These are phyloP conservation scores for Fraxinus paxiana DNA, from an alignment of 305 asterid species.

Conservation along the genomic window DNA sequence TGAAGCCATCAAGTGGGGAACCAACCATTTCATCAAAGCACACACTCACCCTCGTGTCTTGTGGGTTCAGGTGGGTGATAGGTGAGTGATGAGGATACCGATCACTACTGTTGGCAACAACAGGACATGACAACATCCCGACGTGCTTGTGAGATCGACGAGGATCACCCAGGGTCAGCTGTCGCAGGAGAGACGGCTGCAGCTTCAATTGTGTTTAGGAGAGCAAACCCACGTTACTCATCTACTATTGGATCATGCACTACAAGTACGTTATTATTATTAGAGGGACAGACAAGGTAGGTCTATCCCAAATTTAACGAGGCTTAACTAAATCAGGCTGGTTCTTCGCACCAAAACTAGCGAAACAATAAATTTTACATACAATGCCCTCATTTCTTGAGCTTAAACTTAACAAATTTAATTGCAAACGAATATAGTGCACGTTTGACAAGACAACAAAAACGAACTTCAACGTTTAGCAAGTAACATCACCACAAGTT, in stretches of 20 bases:
- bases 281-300: conserved; percentile 24
- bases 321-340: conserved; percentile 19
- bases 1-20: conserved; percentile 85
- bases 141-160: conserved; percentile 54
- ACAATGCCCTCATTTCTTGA: not conserved
- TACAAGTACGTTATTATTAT: conserved; percentile 47
- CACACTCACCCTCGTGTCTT: conserved; percentile 68
- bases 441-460: not conserved
- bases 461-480: not conserved
- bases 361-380: not conserved
- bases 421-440: not conserved
- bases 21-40: conserved; percentile 87
- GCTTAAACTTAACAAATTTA: not conserved
- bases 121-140: conserved; percentile 67
- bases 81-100: conserved; percentile 60
- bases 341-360: not conserved
- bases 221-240: conserved; percentile 61
- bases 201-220: conserved; percentile 59
- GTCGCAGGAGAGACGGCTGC: conserved; percentile 76
- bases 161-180: conserved; percentile 61
- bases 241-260: conserved; percentile 66
- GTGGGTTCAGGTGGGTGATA: conserved; percentile 73
- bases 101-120: conserved; percentile 66
- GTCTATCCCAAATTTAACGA: conserved; percentile 9
- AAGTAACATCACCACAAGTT: not conserved